Base-by-base conservation (phyloP, 1,284 basidiomycete genomes). In the Porphyrellus sp. region DNA sequence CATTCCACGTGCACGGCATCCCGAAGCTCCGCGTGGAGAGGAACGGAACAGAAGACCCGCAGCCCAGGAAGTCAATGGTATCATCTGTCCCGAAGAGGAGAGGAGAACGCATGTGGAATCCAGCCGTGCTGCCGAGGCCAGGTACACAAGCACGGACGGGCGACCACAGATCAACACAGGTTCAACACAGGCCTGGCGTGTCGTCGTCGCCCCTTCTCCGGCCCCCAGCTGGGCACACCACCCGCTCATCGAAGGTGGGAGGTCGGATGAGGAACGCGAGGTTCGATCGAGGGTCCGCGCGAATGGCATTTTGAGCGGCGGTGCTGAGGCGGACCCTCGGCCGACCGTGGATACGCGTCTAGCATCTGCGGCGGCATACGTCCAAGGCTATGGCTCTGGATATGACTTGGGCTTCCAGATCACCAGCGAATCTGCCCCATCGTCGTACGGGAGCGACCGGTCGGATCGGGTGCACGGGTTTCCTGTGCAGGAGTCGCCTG, bases 211-310 rank as follows among this genome's bases (percentile, higher is more conserved):
- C 1, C 46, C 58, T 20, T 63, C 64, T 18, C 61, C 65, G 8
- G 56, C 65, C 12, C 69, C 69, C 8, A 70, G 58, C 24, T 67
- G 65, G 65, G 65, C 69, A 23, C 38, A 64, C 24, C 64, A 55
- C 3, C 67, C 69, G 0, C 53, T 70, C 11, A 56, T 70, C 8
- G 65, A 70, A 49, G 69, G 56, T 28, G 56, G 58, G 31, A 49
- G 60, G 30, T 68, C 65, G n/a, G 67, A 70, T 18, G 65, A 70
- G 7, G 69, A 70, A 48, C 51, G 54, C 27, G 65, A 69, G 12
- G 46, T 24, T 30, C 58, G 38, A 15, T 12, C 38, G 24, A 57
- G 56, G 50, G 28, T 21, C 27, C 59, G 53, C 40, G n/a, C 30
- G 5, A 67, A 52, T 27, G 52, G 54, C 12, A 23, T 46, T 30